Evolutionary conservation across 2,329 filamentous ascomycete species (phyloP), one percentile per base, ranked within the genome.

Genomic region (Alternaria solani): DNA sequence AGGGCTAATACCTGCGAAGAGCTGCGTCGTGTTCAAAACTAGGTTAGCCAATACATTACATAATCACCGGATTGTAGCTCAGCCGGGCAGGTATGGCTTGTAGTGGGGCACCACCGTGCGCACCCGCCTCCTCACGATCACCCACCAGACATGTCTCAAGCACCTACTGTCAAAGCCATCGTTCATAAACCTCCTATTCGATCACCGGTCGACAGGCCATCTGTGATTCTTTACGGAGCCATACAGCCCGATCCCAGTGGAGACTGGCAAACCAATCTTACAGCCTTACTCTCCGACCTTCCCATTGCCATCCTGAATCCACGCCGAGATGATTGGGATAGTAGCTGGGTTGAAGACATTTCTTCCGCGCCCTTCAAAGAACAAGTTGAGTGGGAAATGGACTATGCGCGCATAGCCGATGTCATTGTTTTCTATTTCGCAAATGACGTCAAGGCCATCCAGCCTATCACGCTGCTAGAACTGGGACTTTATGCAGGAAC

Each of bases 371-470:
- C 79, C 0, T 90, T 86, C 74, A 78, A 76, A n/a, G 79, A 86
- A 57, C 88, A 90, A 72, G 81, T 86, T 0, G 76, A 82, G 42
- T 90, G 88, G 87, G 88, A 90, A 72, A 81, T 90, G 39, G 82
- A 86, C 42, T 84, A 81, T 75, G 85, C 86, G 65, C 82, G 85
- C 14, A 55, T 63, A 1, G 86, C 87, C 0, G 82, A 86, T 71
- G 64, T 89, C 4, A 76, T 89, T 18, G 84, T 85, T 5, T 77
- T 89, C 42, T 86, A 85, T 65, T 87, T 89, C 20, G 44, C 51
- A 56, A 18, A 18, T 57, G 81, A 84, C 26, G 79, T 81, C 0
- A 76, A 66, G 1, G 86, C 83, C 0, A 71, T 79, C 49, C 85
- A 87, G 7, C 85, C 86, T 2, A 79, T 89, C 44, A 86, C 83